phyloP scores from a whole-genome alignment of 2,329 filamentous ascomycete genomes.

The Corynespora cassiicola region DNA sequence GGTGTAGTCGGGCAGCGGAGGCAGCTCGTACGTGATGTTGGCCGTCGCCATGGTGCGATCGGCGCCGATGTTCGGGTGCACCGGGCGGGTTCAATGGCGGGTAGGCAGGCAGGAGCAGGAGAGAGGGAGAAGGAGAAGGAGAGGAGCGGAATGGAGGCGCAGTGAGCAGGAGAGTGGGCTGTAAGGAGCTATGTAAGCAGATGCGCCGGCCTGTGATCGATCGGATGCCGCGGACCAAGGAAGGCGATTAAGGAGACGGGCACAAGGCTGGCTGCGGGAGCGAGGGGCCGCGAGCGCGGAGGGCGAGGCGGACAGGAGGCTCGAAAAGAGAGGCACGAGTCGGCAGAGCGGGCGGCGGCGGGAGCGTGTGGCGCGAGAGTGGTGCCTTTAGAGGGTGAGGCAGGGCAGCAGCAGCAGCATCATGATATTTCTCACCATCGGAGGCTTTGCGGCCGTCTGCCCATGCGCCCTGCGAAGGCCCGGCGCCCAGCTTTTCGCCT shows the following conservation, averaged over 20 bases:
- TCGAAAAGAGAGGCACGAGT: conserved; percentile 42
- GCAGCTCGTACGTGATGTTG: conserved; percentile 65
- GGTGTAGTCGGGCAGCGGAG: conserved; percentile 84
- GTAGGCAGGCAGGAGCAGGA: background rate
- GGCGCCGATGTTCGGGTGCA: conserved; percentile 15
- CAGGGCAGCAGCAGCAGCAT: conserved; percentile 19
- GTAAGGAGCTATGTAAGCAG: background rate
- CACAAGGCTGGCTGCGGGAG: conserved; percentile 19
- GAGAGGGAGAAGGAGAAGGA: background rate
- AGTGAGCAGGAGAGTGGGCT: conserved; percentile 1
- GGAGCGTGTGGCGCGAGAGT: conserved; percentile 38
- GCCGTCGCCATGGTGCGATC: conserved; percentile 51
- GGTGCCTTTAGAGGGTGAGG: conserved; percentile 15
- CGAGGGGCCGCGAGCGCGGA: conserved; percentile 2
- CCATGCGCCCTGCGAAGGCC: too few species aligned
- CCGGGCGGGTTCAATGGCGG: background rate
- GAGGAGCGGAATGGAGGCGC: background rate
- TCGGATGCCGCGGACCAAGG: conserved; percentile 36
- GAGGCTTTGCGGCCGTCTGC: too few species aligned
- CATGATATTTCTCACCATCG: too few species aligned
- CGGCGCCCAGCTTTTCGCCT: too few species aligned
- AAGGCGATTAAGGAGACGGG: conserved; percentile 33
- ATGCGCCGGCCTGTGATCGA: background rate
- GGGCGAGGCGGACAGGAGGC: conserved; percentile 14
- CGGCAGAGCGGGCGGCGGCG: conserved; percentile 29